phyloP scores from a whole-genome alignment of 305 asterid species.

The Solanum hybrid region DNA sequence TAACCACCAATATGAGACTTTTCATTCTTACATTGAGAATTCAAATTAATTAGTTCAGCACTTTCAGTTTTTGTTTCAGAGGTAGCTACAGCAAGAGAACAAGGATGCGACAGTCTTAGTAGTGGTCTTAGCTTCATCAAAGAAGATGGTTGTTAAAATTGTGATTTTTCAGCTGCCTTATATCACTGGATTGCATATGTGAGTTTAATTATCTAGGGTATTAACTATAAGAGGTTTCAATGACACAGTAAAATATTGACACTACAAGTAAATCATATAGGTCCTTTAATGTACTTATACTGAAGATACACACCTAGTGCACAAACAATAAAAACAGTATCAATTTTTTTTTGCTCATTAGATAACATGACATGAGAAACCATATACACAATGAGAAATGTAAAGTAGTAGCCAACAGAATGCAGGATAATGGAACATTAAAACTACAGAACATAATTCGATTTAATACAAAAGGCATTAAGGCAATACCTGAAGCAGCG shows the following conservation, averaged over 20 bases:
- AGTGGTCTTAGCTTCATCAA: background rate
- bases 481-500: constrained; percentile 54
- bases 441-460: background rate
- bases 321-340: background rate
- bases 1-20: background rate
- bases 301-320: background rate
- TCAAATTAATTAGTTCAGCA: background rate
- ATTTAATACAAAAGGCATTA: constrained; percentile 12
- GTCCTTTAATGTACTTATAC: background rate
- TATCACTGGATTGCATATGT: background rate
- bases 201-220: background rate
- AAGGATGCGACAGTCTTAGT: background rate
- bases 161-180: background rate
- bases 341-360: background rate
- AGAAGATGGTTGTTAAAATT: background rate
- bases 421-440: background rate
- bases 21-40: background rate
- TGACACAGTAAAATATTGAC: background rate
- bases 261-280: background rate
- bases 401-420: background rate
- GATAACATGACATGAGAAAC: background rate
- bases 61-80: background rate
- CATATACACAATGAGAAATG: background rate
- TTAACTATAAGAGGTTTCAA: background rate
- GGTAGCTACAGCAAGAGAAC: background rate